phyloP scores from a whole-genome alignment of 176 grass and related monocot genomes.

The Juncus effusus region DNA sequence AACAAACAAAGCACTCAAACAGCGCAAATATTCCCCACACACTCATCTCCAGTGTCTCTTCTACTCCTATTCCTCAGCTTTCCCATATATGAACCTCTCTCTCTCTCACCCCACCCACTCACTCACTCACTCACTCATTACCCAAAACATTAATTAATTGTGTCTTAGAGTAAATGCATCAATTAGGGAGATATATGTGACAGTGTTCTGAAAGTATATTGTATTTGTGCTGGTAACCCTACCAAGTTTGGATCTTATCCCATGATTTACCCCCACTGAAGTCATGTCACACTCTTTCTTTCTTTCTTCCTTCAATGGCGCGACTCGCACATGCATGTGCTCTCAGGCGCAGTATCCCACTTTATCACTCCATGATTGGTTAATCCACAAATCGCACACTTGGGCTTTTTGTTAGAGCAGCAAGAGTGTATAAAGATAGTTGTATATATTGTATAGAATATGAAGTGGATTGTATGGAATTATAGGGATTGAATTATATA shows the following conservation, averaged over 20 bases:
- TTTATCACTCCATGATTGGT: constrained; percentile 27
- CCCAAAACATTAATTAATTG: too few relatives aligned
- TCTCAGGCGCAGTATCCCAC: background rate
- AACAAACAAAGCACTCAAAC: background rate
- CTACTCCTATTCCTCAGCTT: constrained; percentile 11
- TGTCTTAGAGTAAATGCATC: too few relatives aligned
- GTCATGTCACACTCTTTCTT: constrained; percentile 21
- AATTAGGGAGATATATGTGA: too few relatives aligned
- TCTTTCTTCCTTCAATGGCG: constrained; percentile 25
- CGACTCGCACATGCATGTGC: constrained; percentile 32
- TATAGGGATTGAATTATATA: too few relatives aligned
- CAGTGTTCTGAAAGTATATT: background rate
- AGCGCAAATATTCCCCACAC: background rate
- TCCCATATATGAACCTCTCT: constrained; percentile 14
- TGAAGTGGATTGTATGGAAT: too few relatives aligned
- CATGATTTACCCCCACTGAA: background rate
- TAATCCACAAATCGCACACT: constrained; percentile 1
- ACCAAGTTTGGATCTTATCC: background rate
- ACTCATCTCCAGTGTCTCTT: background rate
- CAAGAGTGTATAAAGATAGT: too few relatives aligned
- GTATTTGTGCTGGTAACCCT: too few relatives aligned
- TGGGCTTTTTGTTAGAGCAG: background rate
- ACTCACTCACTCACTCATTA: background rate
- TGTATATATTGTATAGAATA: too few relatives aligned
- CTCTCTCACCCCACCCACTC: background rate